Percentiles rank a stretch among this genome's conserved stretches.
Conservation (phyloP, 2,329 filamentous ascomycete species). For the Trichothecium roseum region DNA sequence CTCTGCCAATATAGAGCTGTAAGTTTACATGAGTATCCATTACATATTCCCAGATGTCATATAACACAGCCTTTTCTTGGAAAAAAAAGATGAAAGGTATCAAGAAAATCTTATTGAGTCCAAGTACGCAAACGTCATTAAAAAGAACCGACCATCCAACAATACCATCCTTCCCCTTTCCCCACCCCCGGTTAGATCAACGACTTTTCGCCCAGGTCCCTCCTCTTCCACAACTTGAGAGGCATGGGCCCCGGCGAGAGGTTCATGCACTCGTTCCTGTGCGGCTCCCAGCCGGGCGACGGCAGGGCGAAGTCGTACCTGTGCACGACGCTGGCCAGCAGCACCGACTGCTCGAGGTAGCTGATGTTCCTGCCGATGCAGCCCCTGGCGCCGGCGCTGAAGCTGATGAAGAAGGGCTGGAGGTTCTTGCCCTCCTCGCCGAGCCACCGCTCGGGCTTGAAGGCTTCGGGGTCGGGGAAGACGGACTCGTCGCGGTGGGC, state of each 20-base stretch:
- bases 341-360: conserved; percentile 33
- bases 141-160: too few relatives aligned
- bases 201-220: not conserved
- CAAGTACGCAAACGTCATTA: too few relatives aligned
- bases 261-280: not conserved
- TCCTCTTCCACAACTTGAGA: not conserved
- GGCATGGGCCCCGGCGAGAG: not conserved
- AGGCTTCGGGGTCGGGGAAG: conserved; percentile 28
- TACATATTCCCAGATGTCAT: too few relatives aligned
- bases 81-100: too few relatives aligned
- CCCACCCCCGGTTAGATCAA: too few relatives aligned
- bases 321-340: conserved; percentile 29
- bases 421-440: conserved; percentile 21
- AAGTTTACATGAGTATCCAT: too few relatives aligned
- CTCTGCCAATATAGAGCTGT: too few relatives aligned
- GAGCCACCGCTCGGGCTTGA: conserved; percentile 29
- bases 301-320: conserved; percentile 12
- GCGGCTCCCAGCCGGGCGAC: not conserved
- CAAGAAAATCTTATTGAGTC: too few relatives aligned
- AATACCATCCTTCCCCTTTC: too few relatives aligned
- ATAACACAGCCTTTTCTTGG: too few relatives aligned
- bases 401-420: conserved; percentile 19
- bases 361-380: conserved; percentile 29
- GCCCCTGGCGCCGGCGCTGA: conserved; percentile 22
- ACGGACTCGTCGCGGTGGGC: conserved; percentile 26